Evolutionary conservation across 768 basidiomycete species (phyloP).

Genomic region (Russula earlei): DNA sequence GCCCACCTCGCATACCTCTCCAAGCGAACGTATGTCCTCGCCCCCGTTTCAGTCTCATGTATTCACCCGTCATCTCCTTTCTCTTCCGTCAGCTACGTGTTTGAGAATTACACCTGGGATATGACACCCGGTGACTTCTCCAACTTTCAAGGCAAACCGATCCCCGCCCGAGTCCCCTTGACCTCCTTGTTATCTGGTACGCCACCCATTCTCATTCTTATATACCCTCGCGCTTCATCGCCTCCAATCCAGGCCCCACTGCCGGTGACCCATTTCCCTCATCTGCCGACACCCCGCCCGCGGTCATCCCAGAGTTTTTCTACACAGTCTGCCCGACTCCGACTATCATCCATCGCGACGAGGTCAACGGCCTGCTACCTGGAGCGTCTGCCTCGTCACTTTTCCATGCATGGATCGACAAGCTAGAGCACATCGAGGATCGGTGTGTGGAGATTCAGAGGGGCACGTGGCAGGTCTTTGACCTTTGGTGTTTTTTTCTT

Average conservation of each 20-base stretch:
- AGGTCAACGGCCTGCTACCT: conserved; percentile 25
- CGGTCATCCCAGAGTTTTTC: conserved; percentile 32
- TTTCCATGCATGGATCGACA: conserved; percentile 32
- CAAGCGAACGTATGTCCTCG: conserved; percentile 37
- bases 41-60: neutral
- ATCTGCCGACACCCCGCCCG: conserved; percentile 27
- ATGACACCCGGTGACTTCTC: conserved; percentile 30
- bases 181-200: conserved; percentile 43
- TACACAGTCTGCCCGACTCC: conserved; percentile 33
- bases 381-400: conserved; percentile 25
- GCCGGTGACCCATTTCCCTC: conserved; percentile 33
- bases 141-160: conserved; percentile 38
- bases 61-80: neutral
- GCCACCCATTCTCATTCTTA: neutral
- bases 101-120: conserved; percentile 51
- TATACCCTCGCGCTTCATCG: neutral
- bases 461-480: conserved; percentile 28
- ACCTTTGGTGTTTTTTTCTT: conserved; percentile 27
- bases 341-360: conserved; percentile 26
- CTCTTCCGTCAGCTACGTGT: conserved; percentile 32
- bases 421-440: conserved; percentile 29
- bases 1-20: conserved; percentile 40
- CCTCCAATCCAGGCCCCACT: conserved; percentile 29
- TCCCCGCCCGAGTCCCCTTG: conserved; percentile 46
- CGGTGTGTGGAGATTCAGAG: conserved; percentile 34